Evolutionary conservation across 805 yeast species (phyloP).

Genomic region (Candida nonsorbophila): DNA sequence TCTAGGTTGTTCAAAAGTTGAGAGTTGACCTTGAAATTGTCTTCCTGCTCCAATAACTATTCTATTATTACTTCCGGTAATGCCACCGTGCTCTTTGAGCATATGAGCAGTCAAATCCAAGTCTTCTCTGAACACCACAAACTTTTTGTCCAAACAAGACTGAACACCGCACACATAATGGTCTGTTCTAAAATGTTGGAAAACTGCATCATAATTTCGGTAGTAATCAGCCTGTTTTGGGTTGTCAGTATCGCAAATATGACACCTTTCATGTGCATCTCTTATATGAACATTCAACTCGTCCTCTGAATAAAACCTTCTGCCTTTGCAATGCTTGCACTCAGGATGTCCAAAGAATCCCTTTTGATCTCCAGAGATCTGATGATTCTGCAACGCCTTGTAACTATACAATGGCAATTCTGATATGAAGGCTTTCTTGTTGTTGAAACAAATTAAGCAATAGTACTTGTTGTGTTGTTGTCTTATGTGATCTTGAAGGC

Average conservation of each 20-base stretch:
- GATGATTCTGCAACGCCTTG: constrained; percentile 65
- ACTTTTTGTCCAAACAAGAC: constrained; percentile 78
- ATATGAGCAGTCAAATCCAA: constrained; percentile 85
- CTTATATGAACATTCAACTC: constrained; percentile 80
- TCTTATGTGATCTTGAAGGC: constrained; percentile 60
- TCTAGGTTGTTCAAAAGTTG: constrained; percentile 42
- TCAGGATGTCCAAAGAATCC: constrained; percentile 89
- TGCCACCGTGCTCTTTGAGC: constrained; percentile 70
- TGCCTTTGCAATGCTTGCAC: constrained; percentile 74
- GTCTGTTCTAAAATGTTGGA: constrained; percentile 62
- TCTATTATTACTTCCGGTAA: constrained; percentile 41
- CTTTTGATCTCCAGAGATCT: constrained; percentile 61
- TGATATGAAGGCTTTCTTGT: constrained; percentile 68
- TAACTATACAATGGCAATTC: constrained; percentile 63
- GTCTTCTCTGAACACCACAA: constrained; percentile 86
- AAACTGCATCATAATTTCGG: constrained; percentile 67
- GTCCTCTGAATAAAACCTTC: constrained; percentile 81
- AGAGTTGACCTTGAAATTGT: constrained; percentile 55
- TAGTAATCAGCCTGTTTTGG: constrained; percentile 64
- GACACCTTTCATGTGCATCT: constrained; percentile 82
- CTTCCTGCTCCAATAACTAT: constrained; percentile 33
- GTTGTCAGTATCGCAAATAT: constrained; percentile 70
- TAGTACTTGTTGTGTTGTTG: constrained; percentile 55
- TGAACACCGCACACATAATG: constrained; percentile 79
- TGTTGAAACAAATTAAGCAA: constrained; percentile 74